A percentile compares a stretch with the other conserved stretches of the same genome.
These are phyloP conservation scores for Fusarium floridanum DNA, from an alignment of 2,329 filamentous ascomycete genomes.

Conservation along the genomic window DNA sequence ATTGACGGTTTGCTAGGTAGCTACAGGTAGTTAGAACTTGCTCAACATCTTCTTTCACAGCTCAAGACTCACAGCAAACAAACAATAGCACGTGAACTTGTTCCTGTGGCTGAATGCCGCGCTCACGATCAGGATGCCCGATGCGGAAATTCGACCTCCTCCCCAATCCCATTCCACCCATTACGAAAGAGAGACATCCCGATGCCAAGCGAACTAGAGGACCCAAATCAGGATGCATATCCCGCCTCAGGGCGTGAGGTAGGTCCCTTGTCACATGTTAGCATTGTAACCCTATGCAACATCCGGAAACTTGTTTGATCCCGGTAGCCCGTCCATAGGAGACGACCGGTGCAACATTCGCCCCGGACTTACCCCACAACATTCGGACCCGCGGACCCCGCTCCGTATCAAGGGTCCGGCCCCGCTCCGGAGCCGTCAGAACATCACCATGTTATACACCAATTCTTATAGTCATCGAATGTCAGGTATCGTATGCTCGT, in stretches of 20 bases:
- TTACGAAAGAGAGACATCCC: conserved; percentile 2
- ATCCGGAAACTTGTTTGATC: conserved; percentile 2
- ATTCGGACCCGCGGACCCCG: conserved; percentile 5
- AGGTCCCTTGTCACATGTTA: not conserved
- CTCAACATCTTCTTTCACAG: not conserved
- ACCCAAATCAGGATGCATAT: not conserved
- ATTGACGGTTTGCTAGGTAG: not conserved
- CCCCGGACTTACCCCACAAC: conserved; percentile 1
- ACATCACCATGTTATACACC: not conserved
- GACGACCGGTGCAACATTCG: not conserved
- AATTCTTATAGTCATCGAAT: not conserved
- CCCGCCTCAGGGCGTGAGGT: not conserved
- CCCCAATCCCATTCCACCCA: not conserved
- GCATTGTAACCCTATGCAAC: not conserved
- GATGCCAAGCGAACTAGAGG: not conserved
- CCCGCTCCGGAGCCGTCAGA: conserved; percentile 17
- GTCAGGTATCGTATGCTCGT: not conserved
- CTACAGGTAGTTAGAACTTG: not conserved
- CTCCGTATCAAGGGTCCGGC: conserved; percentile 22
- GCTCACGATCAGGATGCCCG: conserved; percentile 37
- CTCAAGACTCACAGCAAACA: not conserved
- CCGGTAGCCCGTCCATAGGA: conserved; percentile 21
- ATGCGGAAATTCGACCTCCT: conserved; percentile 26
- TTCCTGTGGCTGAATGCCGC: conserved; percentile 13
- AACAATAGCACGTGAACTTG: not conserved